phyloP scores from a whole-genome alignment of 345 rosid genomes.

The Citrus mangshanensis region DNA sequence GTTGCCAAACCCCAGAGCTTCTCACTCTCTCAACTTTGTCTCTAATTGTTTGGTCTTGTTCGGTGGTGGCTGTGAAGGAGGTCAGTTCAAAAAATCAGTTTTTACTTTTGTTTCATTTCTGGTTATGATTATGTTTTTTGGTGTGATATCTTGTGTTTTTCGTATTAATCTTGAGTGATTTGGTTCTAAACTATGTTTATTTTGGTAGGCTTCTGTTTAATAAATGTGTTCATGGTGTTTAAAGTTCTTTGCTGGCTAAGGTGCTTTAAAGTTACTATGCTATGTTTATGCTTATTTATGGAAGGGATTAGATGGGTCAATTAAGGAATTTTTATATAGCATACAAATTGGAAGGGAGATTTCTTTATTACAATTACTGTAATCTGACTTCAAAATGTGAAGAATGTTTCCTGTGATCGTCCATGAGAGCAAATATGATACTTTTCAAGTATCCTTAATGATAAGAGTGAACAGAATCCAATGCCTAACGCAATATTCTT shows the following conservation, averaged over 20 bases:
- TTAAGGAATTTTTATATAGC: neutral
- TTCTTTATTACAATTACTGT: neutral
- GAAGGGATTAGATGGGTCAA: neutral
- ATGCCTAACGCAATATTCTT: neutral
- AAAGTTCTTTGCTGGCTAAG: neutral
- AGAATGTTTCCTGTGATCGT: neutral
- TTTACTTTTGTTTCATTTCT: neutral
- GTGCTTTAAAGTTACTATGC: too few relatives aligned
- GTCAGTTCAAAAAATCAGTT: slow-evolving; percentile 28
- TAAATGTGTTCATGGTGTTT: neutral
- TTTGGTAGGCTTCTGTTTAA: neutral
- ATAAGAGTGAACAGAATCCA: neutral
- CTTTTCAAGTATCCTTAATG: neutral
- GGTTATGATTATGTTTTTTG: neutral
- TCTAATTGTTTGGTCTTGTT: slow-evolving; percentile 80
- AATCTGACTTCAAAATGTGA: neutral
- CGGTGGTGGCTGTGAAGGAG: slow-evolving; percentile 98
- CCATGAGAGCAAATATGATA: neutral
- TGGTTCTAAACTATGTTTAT: neutral
- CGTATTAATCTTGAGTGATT: neutral
- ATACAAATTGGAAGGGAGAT: neutral
- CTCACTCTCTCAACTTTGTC: slow-evolving; percentile 90
- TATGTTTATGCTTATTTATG: neutral
- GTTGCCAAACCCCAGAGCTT: slow-evolving; percentile 77
- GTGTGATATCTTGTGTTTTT: neutral